phyloP scores from a whole-genome alignment of 768 basidiomycete species.

The Boletus sensibilis region DNA sequence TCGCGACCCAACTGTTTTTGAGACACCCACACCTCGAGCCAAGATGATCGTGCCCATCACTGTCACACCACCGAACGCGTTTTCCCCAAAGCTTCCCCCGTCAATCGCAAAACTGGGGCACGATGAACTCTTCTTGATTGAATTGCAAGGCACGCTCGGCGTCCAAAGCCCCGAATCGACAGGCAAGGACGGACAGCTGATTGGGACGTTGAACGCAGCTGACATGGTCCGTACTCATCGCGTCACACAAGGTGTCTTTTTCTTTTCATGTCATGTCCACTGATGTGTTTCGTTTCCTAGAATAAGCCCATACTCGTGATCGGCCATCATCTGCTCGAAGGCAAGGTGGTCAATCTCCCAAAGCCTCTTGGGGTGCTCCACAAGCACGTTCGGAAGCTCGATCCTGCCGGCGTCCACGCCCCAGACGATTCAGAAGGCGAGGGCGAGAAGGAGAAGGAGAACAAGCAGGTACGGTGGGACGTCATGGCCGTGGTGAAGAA shows the following conservation, averaged over 20 bases:
- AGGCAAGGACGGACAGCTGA: constrained; percentile 64
- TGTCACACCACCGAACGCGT: constrained; percentile 35
- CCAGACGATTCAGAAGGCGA: not conserved
- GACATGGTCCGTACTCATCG: constrained; percentile 47
- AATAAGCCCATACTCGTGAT: constrained; percentile 77
- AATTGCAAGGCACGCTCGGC: constrained; percentile 82
- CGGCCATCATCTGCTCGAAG: constrained; percentile 90
- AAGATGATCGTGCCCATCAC: constrained; percentile 69
- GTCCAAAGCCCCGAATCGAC: constrained; percentile 53
- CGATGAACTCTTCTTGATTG: constrained; percentile 79
- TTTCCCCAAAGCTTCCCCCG: constrained; percentile 51
- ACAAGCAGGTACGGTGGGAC: constrained; percentile 46
- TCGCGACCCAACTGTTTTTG: not conserved
- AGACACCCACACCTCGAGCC: not conserved
- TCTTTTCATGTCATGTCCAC: not conserved
- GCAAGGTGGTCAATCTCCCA: constrained; percentile 69
- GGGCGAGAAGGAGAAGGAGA: not conserved
- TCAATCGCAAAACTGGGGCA: constrained; percentile 70
- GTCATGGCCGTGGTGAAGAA: constrained; percentile 71
- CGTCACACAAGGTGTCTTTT: not conserved
- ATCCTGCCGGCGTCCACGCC: not conserved
- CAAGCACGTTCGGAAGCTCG: constrained; percentile 18
- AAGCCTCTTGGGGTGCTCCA: constrained; percentile 83
- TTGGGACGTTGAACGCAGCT: constrained; percentile 74
- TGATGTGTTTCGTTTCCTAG: constrained; percentile 27